A percentile compares a stretch with the other conserved stretches of the same genome.
Evolutionary conservation across 192 early-diverging fungal genomes (phyloP).

Genomic region (Rhizophagus clarus): DNA sequence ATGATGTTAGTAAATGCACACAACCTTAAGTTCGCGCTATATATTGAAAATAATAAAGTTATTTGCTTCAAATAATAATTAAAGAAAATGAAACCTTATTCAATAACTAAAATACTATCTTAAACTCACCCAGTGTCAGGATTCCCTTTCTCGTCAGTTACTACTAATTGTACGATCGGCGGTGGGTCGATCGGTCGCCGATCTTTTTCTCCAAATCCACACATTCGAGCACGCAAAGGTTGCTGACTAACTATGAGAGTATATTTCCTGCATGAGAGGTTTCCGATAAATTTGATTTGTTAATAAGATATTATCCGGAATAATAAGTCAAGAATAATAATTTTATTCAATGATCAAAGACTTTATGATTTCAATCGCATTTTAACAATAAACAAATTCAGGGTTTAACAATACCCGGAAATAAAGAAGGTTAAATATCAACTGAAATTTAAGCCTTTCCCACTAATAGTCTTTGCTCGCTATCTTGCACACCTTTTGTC

Average conservation of each 20-base stretch:
- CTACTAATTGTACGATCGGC: slow-evolving; percentile 70
- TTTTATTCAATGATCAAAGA: not conserved
- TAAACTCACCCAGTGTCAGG: slow-evolving; percentile 39
- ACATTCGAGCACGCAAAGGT: slow-evolving; percentile 76
- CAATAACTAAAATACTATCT: slow-evolving; percentile 1
- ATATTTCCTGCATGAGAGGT: slow-evolving; percentile 55
- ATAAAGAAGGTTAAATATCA: not conserved
- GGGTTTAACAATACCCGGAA: not conserved
- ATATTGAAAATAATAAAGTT: slow-evolving; percentile 7
- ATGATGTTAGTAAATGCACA: not conserved
- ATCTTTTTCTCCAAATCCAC: slow-evolving; percentile 82
- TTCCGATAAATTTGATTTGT: not conserved
- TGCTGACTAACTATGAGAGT: slow-evolving; percentile 70
- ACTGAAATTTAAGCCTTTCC: not conserved
- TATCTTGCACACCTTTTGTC: slow-evolving; percentile 8
- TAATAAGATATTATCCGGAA: not conserved
- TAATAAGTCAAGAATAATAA: not conserved
- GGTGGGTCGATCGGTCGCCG: slow-evolving; percentile 77
- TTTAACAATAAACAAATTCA: not conserved
- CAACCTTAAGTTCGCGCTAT: slow-evolving; percentile 15
- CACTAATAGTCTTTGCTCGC: not conserved
- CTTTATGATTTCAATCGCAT: not conserved
- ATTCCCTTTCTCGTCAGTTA: slow-evolving; percentile 56
- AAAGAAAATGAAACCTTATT: not conserved
- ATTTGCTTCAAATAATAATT: not conserved